Evolutionary conservation across 345 rosid genomes (phyloP), one percentile per base, ranked within the genome.

Genomic region (Luvunga scandens): DNA sequence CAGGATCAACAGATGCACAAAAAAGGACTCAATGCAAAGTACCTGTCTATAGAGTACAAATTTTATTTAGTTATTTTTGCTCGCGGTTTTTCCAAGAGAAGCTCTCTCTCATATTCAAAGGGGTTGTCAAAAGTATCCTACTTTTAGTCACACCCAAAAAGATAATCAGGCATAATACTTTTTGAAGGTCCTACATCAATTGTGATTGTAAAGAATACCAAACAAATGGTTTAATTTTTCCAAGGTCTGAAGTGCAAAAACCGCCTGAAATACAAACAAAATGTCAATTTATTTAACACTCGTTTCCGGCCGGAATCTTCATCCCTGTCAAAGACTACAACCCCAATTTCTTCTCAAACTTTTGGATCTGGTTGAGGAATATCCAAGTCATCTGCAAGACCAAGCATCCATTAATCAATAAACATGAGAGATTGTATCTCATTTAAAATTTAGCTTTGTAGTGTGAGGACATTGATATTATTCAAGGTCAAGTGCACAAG

Each of bases 321-420:
- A 22, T 45, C 71, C 24, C 64, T 9, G 5, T 74, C 1, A 36
- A 60, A 56, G 12, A 78, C 89, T 86, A 95, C 77, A 95, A 68
- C 19, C 98, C 97, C 0, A 70, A 24, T 0, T 28, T 22, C 84
- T 90, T 88, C 87, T 95, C 77, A 27, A 73, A 1, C 81, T 95
- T 95, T 33, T 90, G 86, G 82, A 95, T 90, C 88, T 93, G 99
- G 89, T 93, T 93, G 63, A 95, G 92, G 91, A 92, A 93, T 76
- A 95, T 95, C 99, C 98, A 95, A 25, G 98, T 93, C 98, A 95
- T 88, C 99, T 95, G 98, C 89, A 85, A 50, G 30, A 6, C 33
- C 65, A 72, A 77, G 71, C 62, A 83, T 76, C 28, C 24, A 34
- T 2, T 53, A 55, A 57, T 81, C 77, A 84, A 25, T 34, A 45